Percentiles rank a stretch among this genome's conserved stretches.
Evolutionary conservation across 352 stramenopile genomes (phyloP).

Genomic region (Globisporangium middletonii): DNA sequence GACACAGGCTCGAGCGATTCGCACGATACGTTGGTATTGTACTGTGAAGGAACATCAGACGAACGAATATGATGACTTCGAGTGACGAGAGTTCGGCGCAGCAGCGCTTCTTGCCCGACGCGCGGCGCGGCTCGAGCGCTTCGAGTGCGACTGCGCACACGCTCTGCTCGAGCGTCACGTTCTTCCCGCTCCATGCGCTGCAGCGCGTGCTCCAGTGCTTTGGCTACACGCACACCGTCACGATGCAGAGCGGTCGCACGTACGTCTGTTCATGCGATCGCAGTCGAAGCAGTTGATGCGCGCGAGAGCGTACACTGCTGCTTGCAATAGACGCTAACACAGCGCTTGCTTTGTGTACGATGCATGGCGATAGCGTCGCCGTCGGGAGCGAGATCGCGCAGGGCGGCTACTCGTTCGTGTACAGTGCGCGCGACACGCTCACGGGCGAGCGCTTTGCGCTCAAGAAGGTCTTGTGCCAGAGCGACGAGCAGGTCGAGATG

Average conservation of each 20-base stretch:
- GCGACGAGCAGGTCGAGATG: constrained; percentile 70
- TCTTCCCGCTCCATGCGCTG: constrained; percentile 51
- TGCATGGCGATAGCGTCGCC: constrained; percentile 27
- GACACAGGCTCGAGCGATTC: too few species aligned
- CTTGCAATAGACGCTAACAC: neutral
- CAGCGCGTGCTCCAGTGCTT: constrained; percentile 69
- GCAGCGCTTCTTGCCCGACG: constrained; percentile 26
- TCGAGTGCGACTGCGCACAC: constrained; percentile 15
- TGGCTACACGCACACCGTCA: constrained; percentile 54
- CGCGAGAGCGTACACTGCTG: neutral
- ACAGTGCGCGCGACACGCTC: constrained; percentile 56
- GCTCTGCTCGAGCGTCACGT: constrained; percentile 53
- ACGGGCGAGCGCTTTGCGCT: constrained; percentile 81
- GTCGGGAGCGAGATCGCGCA: constrained; percentile 71
- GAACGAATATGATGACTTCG: too few species aligned
- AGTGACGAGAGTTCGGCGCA: neutral
- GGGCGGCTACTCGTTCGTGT: constrained; percentile 86
- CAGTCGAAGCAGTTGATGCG: neutral
- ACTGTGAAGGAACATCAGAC: too few species aligned
- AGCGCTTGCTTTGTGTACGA: neutral
- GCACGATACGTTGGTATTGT: too few species aligned
- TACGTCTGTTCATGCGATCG: constrained; percentile 17
- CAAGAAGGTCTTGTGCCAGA: constrained; percentile 88
- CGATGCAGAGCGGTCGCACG: constrained; percentile 71
- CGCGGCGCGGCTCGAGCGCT: constrained; percentile 9